Evolutionary conservation across 495 filamentous ascomycete genomes (phyloP), one percentile per base, ranked within the genome.

Genomic region (Daldinia vernicosa): DNA sequence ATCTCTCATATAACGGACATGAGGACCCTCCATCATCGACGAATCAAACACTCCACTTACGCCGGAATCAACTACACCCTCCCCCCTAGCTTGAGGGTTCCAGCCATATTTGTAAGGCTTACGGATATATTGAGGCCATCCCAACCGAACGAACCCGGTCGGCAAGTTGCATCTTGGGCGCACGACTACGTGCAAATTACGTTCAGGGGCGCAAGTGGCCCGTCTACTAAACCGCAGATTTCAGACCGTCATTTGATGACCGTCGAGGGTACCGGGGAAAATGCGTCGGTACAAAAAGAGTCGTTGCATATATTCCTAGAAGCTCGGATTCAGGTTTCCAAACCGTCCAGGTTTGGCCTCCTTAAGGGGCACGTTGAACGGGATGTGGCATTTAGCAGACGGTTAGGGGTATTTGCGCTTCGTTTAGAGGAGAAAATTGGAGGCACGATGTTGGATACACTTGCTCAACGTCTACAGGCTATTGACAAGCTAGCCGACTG

Each of bases 401-500:
- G 72, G 3, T 78, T 80, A 1, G 91, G 90, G 3, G 81, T 82
- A 17, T 91, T 94, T 69, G 83, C 83, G 12, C 80, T 93, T 33
- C 81, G 83, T 7, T 72, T 93, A 15, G 80, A 83, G 7, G 84
- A 85, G 9, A 77, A 82, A 12, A 83, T 92, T 56, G 90, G 89
- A 26, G 80, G 82, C 39, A 79, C 84, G 0, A 79, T 88, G 2
- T 79, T 93, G 19, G 78, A 84, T 8, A 74, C 78, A 26, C 81
- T 94, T 6, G 74, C 77, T 15, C 77, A 84, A 24, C 86, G 89
- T 9, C 75, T 92, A 5, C 80, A 84, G 55, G 84, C 87, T 22
- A 83, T 94, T 51, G 86, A 89, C 66, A 87, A 87, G 9, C 76
- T 94, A 19, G 86, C 90, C n/a, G 79, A 83, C 27, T 89, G 91